Evolutionary conservation across 2,329 filamentous ascomycete genomes (phyloP).

Genomic region (Magnaporthiopsis incrustans): DNA sequence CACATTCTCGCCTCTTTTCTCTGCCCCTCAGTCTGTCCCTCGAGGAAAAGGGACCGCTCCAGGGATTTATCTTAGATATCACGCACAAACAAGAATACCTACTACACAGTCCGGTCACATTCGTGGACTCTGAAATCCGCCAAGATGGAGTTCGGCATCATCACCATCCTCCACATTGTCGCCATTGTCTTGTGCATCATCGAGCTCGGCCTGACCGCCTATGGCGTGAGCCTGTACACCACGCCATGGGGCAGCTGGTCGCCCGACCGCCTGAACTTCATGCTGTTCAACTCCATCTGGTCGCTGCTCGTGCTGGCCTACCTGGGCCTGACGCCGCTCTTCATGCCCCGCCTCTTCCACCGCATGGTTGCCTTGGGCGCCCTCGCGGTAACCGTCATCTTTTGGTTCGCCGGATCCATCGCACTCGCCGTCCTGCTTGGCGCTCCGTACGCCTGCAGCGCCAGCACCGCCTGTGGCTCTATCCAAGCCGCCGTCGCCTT

Average conservation of each 20-base stretch:
- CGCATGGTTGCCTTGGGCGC: slow-evolving; percentile 57
- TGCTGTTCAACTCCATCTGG: slow-evolving; percentile 74
- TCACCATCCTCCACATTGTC: slow-evolving; percentile 56
- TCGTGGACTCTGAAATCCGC: neutral
- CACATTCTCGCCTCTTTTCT: neutral
- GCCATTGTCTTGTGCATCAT: slow-evolving; percentile 64
- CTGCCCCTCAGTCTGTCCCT: neutral
- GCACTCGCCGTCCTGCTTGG: slow-evolving; percentile 62
- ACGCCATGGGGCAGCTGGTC: slow-evolving; percentile 18
- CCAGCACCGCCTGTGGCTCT: slow-evolving; percentile 46
- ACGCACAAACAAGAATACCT: neutral
- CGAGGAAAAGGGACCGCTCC: too few relatives aligned
- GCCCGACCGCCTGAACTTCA: slow-evolving; percentile 60
- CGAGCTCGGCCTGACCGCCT: slow-evolving; percentile 66
- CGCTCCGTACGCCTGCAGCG: slow-evolving; percentile 43
- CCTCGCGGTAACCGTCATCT: slow-evolving; percentile 68
- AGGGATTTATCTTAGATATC: neutral
- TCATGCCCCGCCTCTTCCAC: slow-evolving; percentile 53
- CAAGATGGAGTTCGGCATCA: slow-evolving; percentile 45
- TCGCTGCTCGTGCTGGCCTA: slow-evolving; percentile 64
- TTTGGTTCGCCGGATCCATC: slow-evolving; percentile 85
- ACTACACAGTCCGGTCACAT: neutral
- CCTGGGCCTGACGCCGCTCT: slow-evolving; percentile 58
- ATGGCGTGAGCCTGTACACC: slow-evolving; percentile 25
- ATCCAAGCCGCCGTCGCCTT: slow-evolving; percentile 59